Conservation (phyloP, 2,329 filamentous ascomycete genomes). For the Hypoxylon sp. region DNA sequence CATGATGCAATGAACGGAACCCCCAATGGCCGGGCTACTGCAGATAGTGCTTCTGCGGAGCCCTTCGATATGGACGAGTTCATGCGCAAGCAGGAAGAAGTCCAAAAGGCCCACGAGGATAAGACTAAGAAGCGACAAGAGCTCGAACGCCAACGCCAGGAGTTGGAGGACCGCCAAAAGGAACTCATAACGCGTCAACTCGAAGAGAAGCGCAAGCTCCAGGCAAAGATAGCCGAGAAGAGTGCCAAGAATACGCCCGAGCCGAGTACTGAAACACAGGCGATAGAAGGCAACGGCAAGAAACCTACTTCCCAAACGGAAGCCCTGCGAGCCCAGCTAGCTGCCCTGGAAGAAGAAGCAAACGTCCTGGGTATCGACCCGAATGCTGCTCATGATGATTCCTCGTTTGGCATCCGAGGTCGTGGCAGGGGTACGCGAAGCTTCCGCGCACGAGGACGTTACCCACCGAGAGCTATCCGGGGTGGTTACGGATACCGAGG, state of each 20-base stretch:
- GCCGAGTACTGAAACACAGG: conserved; percentile 39
- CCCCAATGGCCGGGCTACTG: conserved; percentile 39
- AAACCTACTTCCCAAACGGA: conserved; percentile 65
- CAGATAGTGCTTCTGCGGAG: conserved; percentile 49
- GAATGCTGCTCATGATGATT: conserved; percentile 59
- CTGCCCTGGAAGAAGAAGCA: conserved; percentile 79
- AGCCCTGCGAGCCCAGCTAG: conserved; percentile 76
- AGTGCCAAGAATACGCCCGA: conserved; percentile 45
- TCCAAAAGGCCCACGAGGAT: conserved; percentile 75
- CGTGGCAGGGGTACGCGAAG: conserved; percentile 56
- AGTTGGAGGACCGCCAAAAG: conserved; percentile 73
- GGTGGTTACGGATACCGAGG: conserved; percentile 62
- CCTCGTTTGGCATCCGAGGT: conserved; percentile 53
- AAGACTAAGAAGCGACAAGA: conserved; percentile 72
- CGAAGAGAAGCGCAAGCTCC: conserved; percentile 71
- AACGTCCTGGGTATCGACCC: conserved; percentile 76
- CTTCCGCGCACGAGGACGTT: conserved; percentile 54
- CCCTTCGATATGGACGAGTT: conserved; percentile 78
- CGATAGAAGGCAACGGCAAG: conserved; percentile 42
- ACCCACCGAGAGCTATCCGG: conserved; percentile 52
- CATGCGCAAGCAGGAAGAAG: conserved; percentile 74
- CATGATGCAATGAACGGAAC: conserved; percentile 50
- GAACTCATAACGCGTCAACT: conserved; percentile 72
- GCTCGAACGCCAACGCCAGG: conserved; percentile 70
- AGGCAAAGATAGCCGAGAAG: conserved; percentile 71